Base-by-base conservation (phyloP, 306 rosid genomes). In the Acacia confusa region DNA sequence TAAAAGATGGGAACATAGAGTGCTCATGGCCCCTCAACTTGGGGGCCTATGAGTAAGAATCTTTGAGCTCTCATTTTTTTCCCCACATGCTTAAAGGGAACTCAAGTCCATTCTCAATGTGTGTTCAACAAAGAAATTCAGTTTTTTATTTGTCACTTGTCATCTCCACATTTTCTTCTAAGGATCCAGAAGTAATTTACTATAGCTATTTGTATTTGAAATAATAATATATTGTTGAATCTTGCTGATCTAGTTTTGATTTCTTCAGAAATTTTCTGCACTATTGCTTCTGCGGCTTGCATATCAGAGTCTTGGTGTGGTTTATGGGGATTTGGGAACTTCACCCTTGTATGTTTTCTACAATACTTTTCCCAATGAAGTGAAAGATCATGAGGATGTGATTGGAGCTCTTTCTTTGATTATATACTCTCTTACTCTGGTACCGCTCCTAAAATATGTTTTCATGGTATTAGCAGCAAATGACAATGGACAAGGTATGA, bases 401-500 rank as follows among this genome's bases (percentile, higher is more conserved):
- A 85, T 96, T 43, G 99, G 99, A 81, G 97, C 99, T 45, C 93
- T 96, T 84, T 96, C 99, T 50, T 80, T 96, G 92, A 96, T 96
- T 65, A 96, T 96, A 83, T 96, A 96, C 86, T 96, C 99, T 82
- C 98, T 96, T 79, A 96, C 97, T 71, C 93, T 96, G 81, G 77
- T 96, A 57, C 98, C 99, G 2, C 98, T 96, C 85, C 91, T 95
- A 88, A 95, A 95, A 87, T 95, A 95, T 64, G 90, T 95, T 66
- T 84, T 93, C 69, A 83, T 96, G 78, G 99, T 96, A 41, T 84
- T 95, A 68, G 88, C 90, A 87, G 99, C 99, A 12, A 96, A 92
- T 85, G 99, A 96, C 94, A 93, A 90, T 74, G 99, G 99, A 80
- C 99, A 96, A 96, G 99, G 99, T 96, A 93, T 86, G 75, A 34